Base-by-base conservation (phyloP, 768 basidiomycete genomes). In the Mycena leptocephala region DNA sequence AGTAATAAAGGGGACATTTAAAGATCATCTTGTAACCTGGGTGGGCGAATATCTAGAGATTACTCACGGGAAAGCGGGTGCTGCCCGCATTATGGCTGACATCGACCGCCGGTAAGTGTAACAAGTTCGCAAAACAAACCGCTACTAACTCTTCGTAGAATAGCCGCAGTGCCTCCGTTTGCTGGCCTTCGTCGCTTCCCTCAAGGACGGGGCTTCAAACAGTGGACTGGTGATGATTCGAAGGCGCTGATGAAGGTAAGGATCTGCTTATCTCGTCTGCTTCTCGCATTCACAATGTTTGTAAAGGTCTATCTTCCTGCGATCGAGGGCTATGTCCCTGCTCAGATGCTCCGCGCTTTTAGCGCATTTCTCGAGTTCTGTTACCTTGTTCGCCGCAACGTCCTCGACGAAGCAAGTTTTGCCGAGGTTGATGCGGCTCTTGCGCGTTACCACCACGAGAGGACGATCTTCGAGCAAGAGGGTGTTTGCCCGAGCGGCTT, bases 1-100 rank as follows among this genome's bases (percentile, higher is more conserved):
- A 24, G 14, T 74, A 24, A 84, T 75, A 84, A 86, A 84, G 43
- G 84, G 85, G 0, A 75, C 78, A 0, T 87, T 86, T 78, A 83
- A 86, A 26, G 85, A 87, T 48, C 84, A 87, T 41, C 69, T 87
- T 0, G 82, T 87, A 0, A 67, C 74, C 0, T 87, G 86, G 86
- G 77, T 86, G 0, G 70, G 28, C 0, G 74, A 79, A 5, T 87
- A 83, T 37, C 46, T 86, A 0, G 51, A 72, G 1, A 7, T 16
- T 0, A 28, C 9, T 1, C 32, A 82, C 75, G 77, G 79, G 10
- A 56, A 71, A 13, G 28, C 37, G 0, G 56, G 64, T 4, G 82
- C 82, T 1, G 72, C 79, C 0, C 37, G 65, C 2, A 78, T 79
- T 1, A 39, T 86, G 16, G 81, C 78, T 2, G 84, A 86, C 24